Evolutionary conservation across 768 basidiomycete species (phyloP).

Genomic region (Mycena maculata): DNA sequence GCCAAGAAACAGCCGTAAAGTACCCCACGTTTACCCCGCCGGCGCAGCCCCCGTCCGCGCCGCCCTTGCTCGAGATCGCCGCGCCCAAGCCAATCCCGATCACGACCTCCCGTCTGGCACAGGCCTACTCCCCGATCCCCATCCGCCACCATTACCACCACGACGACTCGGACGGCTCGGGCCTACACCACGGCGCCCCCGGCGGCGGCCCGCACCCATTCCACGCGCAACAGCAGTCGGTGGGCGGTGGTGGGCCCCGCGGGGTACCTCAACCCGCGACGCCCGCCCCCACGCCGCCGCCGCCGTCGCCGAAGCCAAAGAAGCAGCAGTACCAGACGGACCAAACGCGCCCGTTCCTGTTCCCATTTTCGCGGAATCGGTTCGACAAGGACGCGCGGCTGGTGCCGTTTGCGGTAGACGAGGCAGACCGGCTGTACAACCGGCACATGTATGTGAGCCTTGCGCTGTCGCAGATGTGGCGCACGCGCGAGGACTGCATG

Average conservation of each 20-base stretch:
- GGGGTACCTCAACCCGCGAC: constrained; percentile 78
- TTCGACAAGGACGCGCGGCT: constrained; percentile 69
- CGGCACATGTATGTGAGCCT: constrained; percentile 92
- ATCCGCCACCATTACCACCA: constrained; percentile 95
- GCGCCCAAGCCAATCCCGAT: constrained; percentile 48
- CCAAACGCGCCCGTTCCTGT: constrained; percentile 91
- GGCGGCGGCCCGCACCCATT: constrained; percentile 45
- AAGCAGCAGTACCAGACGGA: constrained; percentile 99
- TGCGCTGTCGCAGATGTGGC: constrained; percentile 94
- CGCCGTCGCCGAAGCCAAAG: constrained; percentile 87
- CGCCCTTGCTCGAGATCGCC: constrained; percentile 43
- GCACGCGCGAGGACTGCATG: constrained; percentile 95
- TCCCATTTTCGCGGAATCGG: constrained; percentile 87
- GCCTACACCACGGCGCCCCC: constrained; percentile 37
- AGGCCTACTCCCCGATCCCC: constrained; percentile 94
- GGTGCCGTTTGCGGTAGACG: constrained; percentile 96
- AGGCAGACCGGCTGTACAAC: constrained; percentile 91
- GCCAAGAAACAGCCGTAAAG: constrained; percentile 91
- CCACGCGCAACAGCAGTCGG: constrained; percentile 46
- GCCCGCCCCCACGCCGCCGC: constrained; percentile 90
- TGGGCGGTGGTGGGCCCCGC: constrained; percentile 36
- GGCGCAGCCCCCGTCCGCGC: constrained; percentile 50
- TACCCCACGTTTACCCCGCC: constrained; percentile 93
- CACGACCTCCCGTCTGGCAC: constrained; percentile 76
- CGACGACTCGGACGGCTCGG: constrained; percentile 66